Evolutionary conservation across 1,139 yeast species (phyloP).

Genomic region (Blastobotrys niveus): DNA sequence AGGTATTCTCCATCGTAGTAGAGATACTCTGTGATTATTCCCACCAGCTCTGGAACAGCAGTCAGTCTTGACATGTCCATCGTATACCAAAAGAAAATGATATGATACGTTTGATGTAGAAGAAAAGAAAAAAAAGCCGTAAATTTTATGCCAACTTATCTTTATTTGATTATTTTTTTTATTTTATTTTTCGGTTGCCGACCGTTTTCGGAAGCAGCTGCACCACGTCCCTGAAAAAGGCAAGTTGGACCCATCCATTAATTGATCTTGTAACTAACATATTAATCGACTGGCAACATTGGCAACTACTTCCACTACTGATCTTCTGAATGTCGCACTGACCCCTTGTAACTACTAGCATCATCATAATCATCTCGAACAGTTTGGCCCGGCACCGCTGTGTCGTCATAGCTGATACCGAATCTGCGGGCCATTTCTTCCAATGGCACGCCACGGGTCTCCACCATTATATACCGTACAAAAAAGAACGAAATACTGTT

Average conservation of each 20-base stretch:
- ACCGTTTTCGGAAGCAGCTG: too few species aligned
- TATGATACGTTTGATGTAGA: too few species aligned
- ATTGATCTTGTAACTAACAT: too few species aligned
- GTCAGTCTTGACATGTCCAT: not conserved
- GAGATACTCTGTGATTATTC: not conserved
- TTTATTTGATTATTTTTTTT: too few species aligned
- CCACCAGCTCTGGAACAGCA: not conserved
- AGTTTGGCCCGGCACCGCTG: too few species aligned
- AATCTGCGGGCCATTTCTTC: conserved; percentile 59
- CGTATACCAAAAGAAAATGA: not conserved
- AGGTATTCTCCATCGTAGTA: not conserved
- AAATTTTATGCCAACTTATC: too few species aligned
- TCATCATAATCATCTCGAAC: not conserved
- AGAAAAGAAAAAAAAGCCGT: too few species aligned
- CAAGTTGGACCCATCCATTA: too few species aligned
- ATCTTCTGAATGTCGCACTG: not conserved
- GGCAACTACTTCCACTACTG: not conserved
- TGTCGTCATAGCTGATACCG: conserved; percentile 16
- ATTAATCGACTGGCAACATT: too few species aligned
- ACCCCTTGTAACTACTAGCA: conserved; percentile 1
- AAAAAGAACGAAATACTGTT: conserved; percentile 38
- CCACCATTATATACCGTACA: conserved; percentile 61
- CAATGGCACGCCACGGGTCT: conserved; percentile 64
- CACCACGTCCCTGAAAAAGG: too few species aligned
- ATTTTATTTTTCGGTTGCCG: too few species aligned